Evolutionary conservation across 768 basidiomycete species (phyloP), one percentile per base, ranked within the genome.

Genomic region (Termitomyces sp.): DNA sequence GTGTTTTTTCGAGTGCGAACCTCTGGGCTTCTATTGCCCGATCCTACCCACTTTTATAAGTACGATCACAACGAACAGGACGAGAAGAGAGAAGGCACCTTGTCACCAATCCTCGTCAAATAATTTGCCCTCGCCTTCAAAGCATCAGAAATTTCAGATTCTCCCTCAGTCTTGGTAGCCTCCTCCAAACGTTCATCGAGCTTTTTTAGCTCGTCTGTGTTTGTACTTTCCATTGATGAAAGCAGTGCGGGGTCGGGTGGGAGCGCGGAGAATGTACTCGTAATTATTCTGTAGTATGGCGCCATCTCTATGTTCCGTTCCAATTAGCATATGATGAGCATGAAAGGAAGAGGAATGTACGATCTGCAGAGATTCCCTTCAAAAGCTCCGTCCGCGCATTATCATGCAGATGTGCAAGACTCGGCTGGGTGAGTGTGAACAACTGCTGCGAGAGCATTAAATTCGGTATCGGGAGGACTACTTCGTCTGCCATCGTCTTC

Each of bases 81-180:
- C 12, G 19, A 9, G 11, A 28, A n/a, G 5, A 35, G 15, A 2
- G 17, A 10, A 43, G 60, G n/a, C 26, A 76, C 77, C 68, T 77
- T 93, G 70, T 95, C 92, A 2, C 95, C 96, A 62, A 98, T 97
- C 60, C 81, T 77, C 11, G 92, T 92, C 8, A 94, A 68, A 71
- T 93, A 93, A 60, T 84, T 87, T 19, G 96, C 96, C 58, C 85
- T 78, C 1, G 88, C 88, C 54, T 88, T 83, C 40, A 98, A 76
- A 1, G 86, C 87, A 62, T 98, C 96, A 19, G 85, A 85, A 55
- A 98, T 91, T 69, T 98, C 96, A 1, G 87, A 87, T 69, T 98
- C 95, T 56, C 95, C 96, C 65, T 95, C 87, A 2, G 84, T 90
- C 74, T 90, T 88, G 73, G 92, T 80, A 0, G 96, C 94, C 61